Evolutionary conservation across 1,284 basidiomycete genomes (phyloP).

Genomic region (Tilletia setariae): DNA sequence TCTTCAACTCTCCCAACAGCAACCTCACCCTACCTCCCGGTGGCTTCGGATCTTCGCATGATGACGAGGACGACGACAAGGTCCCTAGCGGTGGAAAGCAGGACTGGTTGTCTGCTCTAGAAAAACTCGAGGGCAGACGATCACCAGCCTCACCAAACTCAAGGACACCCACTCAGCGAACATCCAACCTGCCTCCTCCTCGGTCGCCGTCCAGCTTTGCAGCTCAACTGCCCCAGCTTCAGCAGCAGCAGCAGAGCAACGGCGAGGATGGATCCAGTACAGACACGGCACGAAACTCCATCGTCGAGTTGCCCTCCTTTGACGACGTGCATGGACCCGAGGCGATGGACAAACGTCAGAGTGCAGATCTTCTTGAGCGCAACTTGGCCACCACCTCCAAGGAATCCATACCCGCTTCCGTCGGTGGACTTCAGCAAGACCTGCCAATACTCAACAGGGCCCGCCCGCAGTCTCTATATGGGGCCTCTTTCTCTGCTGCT

Average conservation of each 20-base stretch:
- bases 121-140: slow-evolving; percentile 43
- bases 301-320: slow-evolving; percentile 42
- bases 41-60: slow-evolving; percentile 16
- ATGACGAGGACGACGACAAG: slow-evolving; percentile 24
- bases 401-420: background rate
- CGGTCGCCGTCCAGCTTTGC: background rate
- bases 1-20: slow-evolving; percentile 28
- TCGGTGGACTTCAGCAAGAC: background rate
- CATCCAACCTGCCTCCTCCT: slow-evolving; percentile 1
- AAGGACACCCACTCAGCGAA: background rate
- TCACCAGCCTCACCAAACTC: background rate
- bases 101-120: slow-evolving; percentile 40
- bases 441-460: background rate
- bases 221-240: slow-evolving; percentile 26
- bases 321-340: slow-evolving; percentile 41
- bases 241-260: slow-evolving; percentile 1
- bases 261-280: background rate
- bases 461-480: background rate
- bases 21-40: background rate
- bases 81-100: background rate
- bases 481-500: background rate
- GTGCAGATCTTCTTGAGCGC: slow-evolving; percentile 24
- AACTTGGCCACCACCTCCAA: slow-evolving; percentile 23
- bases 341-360: slow-evolving; percentile 27
- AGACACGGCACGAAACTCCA: slow-evolving; percentile 15